Base-by-base conservation (phyloP, 129 eudicot species). In the Logfia minima region DNA sequence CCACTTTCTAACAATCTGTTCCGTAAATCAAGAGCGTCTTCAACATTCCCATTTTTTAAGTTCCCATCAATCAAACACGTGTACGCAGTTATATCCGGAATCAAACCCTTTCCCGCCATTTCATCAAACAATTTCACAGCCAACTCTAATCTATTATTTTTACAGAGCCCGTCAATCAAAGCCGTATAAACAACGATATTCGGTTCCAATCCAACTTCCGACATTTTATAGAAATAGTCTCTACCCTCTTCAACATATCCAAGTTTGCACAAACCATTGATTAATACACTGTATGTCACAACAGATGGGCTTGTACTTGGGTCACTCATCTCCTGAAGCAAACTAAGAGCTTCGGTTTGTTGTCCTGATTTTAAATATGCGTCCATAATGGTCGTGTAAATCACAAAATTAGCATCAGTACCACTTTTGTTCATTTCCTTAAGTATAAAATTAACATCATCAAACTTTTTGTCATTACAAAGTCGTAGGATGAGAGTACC, bases 11-110 rank as follows among this genome's bases (percentile, higher is more conserved):
- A 63, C 96, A 93, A 88, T 79, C 64, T 51, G 17, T 63, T 78
- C 60, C 76, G 75, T 59, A 93, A 81, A 70, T 81, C 86, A 80
- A 90, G 35, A 16, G 92, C 98, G 71, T 88, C 97, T 17, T 77
- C 65, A 70, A 90, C 52, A 82, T 86, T 83, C 56, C 97, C 98
- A 67, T 82, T 74, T 86, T 90, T 90, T 60, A 93, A 23, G 51
- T 83, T 81, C 31, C 97, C 98, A 80, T 88, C 90, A 76, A 93
- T 81, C 71, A 93, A 81, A 60, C 97, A 86, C 9, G 98, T 90
- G 78, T 84, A 93, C 16, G 87, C 84, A 68, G 79, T 70, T 72
- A 62, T 69, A 87, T 93, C 97, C 16, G 93, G 96, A 77, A 76
- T 68, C 75, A 90, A 68, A 56, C 97, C 93, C 83, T 87, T 84